These are phyloP conservation scores for Nicotiana sylvestris DNA, from an alignment of 257 asterid species.

Conservation along the genomic window DNA sequence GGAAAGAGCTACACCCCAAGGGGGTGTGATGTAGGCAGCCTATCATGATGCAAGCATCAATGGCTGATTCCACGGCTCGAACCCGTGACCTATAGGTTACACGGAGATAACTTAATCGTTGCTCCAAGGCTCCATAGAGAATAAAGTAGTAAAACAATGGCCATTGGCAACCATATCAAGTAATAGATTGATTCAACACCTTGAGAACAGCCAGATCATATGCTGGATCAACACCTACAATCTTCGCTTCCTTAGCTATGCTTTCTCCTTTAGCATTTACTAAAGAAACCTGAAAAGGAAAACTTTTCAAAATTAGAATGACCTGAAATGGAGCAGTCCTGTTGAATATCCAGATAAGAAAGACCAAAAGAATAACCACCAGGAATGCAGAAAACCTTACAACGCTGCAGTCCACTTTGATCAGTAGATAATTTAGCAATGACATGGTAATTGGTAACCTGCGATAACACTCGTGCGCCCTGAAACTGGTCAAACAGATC, in stretches of 20 bases:
- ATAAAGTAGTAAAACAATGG: not conserved
- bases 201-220: conserved; percentile 79
- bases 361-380: not conserved
- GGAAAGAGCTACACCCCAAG: too few species aligned
- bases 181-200: conserved; percentile 31
- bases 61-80: too few species aligned
- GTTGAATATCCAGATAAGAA: not conserved
- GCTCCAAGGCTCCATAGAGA: too few species aligned
- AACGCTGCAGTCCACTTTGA: conserved; percentile 65
- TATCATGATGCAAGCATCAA: too few species aligned
- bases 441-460: conserved; percentile 91
- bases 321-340: not conserved
- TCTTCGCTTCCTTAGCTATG: conserved; percentile 42
- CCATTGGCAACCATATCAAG: not conserved
- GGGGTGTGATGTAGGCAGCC: too few species aligned
- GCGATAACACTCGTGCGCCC: not conserved
- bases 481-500: too few species aligned
- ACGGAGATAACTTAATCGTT: too few species aligned
- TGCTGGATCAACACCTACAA: conserved; percentile 79
- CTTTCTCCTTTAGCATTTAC: conserved; percentile 51
- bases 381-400: conserved; percentile 61
- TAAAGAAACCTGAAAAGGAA: conserved; percentile 42
- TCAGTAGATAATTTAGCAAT: conserved; percentile 74
- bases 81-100: too few species aligned
- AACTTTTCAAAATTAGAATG: not conserved